phyloP scores from a whole-genome alignment of 2,329 filamentous ascomycete species.

The Esteya vermicola region DNA sequence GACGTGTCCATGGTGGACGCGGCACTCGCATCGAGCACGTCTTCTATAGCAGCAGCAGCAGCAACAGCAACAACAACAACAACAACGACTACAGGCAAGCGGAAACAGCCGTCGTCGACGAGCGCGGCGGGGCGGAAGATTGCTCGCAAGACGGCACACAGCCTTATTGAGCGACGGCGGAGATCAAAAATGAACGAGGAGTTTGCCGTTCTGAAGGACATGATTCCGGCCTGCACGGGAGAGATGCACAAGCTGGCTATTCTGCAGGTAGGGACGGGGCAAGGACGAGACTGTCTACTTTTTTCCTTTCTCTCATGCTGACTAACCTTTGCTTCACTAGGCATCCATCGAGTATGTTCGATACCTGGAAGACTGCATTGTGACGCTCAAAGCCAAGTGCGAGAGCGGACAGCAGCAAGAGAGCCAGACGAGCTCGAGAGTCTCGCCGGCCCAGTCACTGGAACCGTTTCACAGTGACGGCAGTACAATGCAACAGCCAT shows the following conservation, averaged over 20 bases:
- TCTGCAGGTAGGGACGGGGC: slow-evolving; percentile 53
- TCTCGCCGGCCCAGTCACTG: slow-evolving; percentile 4
- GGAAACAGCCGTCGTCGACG: slow-evolving; percentile 60
- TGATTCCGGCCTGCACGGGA: slow-evolving; percentile 91
- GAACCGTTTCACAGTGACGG: slow-evolving; percentile 15
- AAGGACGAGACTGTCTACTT: background rate
- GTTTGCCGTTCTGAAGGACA: slow-evolving; percentile 80
- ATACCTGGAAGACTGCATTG: slow-evolving; percentile 81
- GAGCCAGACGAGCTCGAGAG: too few relatives aligned
- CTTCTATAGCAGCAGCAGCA: slow-evolving; percentile 1
- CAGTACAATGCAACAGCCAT: slow-evolving; percentile 12
- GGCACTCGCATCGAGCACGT: too few relatives aligned
- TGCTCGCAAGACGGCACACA: slow-evolving; percentile 90
- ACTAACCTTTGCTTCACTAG: slow-evolving; percentile 35
- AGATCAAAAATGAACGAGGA: slow-evolving; percentile 99
- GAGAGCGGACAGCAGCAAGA: slow-evolving; percentile 16
- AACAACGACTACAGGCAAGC: slow-evolving; percentile 39
- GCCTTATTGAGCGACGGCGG: slow-evolving; percentile 77
- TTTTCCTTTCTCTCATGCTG: background rate
- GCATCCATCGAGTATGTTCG: slow-evolving; percentile 93
- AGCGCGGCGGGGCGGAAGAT: slow-evolving; percentile 89
- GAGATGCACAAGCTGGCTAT: slow-evolving; percentile 99
- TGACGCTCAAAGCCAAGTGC: slow-evolving; percentile 55
- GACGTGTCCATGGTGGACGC: background rate
- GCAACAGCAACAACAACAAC: background rate